Evolutionary conservation across 768 basidiomycete species (phyloP).

Genomic region (Boletus eberwhitei): DNA sequence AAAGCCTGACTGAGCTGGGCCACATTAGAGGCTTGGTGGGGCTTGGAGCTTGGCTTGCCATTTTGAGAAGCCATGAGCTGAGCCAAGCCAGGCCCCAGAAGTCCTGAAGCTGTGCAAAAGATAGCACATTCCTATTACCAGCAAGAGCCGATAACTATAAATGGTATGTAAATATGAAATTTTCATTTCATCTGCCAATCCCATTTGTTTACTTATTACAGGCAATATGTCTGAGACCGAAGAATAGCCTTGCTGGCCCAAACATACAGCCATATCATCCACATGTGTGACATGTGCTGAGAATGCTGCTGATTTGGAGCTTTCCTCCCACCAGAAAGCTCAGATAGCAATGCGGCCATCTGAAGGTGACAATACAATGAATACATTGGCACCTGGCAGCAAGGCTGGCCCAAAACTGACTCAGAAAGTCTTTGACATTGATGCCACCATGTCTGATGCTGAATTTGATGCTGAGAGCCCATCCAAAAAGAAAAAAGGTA

Average conservation of each 20-base stretch:
- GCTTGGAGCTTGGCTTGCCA: neutral
- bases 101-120: neutral
- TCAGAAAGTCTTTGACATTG: neutral
- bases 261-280: neutral
- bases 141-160: neutral
- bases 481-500: neutral
- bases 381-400: neutral
- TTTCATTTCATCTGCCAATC: neutral
- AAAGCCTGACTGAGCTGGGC: neutral
- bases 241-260: neutral
- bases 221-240: neutral
- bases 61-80: neutral
- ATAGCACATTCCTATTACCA: neutral
- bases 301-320: neutral
- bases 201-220: neutral
- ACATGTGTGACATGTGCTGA: neutral
- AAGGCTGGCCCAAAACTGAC: neutral
- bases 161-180: neutral
- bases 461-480: neutral
- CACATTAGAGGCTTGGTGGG: neutral
- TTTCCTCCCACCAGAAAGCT: neutral
- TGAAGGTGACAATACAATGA: neutral
- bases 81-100: neutral
- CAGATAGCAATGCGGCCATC: slow-evolving; percentile 8
- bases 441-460: neutral